phyloP scores from a whole-genome alignment of 345 rosid genomes.

The Heritiera littoralis region DNA sequence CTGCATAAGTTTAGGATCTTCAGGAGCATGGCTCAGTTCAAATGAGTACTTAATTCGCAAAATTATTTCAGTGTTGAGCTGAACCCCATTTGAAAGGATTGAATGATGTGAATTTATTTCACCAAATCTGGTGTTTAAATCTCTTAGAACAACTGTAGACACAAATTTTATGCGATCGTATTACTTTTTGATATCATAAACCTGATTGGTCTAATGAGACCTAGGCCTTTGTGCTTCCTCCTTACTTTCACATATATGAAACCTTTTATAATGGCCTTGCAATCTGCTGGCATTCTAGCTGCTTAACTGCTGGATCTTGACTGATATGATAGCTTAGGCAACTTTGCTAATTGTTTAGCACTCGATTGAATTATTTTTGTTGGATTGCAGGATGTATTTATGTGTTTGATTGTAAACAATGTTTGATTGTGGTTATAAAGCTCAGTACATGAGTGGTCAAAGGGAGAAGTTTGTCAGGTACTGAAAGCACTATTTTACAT shows the following conservation, averaged over 20 bases:
- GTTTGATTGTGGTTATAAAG: constrained; percentile 66
- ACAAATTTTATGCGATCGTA: not conserved
- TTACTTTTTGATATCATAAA: not conserved
- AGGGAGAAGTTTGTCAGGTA: constrained; percentile 92
- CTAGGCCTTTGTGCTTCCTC: not conserved
- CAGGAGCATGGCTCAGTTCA: not conserved
- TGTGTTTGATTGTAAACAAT: constrained; percentile 50
- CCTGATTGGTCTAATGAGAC: not conserved
- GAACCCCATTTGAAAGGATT: not conserved
- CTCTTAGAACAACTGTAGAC: not conserved
- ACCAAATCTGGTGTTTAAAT: not conserved
- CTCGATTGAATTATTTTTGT: constrained; percentile 12
- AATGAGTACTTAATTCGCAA: not conserved
- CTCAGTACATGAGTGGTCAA: constrained; percentile 66
- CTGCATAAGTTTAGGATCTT: constrained; percentile 4
- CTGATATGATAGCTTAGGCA: not conserved
- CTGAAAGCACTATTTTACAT: not conserved
- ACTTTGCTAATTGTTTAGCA: not conserved
- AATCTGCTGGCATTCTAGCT: not conserved
- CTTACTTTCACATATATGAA: not conserved
- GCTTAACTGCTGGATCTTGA: constrained; percentile 4
- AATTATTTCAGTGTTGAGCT: not conserved
- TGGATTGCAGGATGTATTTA: constrained; percentile 47
- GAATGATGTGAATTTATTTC: not conserved
- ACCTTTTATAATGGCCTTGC: not conserved